phyloP scores from a whole-genome alignment of 177 flowering plant genomes.

The Vitis hybrid region DNA sequence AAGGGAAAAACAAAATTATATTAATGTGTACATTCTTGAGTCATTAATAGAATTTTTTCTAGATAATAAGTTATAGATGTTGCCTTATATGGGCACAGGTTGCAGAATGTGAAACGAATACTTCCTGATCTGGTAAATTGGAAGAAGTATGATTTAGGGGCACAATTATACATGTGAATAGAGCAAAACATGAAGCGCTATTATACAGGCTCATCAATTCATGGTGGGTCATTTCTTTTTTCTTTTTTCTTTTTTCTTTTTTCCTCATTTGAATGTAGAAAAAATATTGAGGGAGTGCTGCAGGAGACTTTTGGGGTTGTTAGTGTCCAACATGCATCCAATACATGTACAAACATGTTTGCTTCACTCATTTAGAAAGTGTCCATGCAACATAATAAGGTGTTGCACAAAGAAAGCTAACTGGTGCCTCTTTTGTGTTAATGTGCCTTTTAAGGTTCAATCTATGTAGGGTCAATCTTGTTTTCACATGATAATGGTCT shows the following conservation, averaged over 20 bases:
- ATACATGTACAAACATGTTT: not conserved
- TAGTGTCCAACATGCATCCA: not conserved
- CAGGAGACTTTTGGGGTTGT: not conserved
- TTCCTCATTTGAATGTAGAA: too few relatives aligned
- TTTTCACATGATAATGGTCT: constrained; percentile 3
- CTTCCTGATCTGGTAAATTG: too few relatives aligned
- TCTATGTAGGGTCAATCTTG: constrained; percentile 16
- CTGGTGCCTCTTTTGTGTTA: constrained; percentile 1
- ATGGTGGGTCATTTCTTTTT: not conserved
- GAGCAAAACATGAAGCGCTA: too few relatives aligned
- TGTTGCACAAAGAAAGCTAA: constrained; percentile 7
- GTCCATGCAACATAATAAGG: constrained; percentile 18
- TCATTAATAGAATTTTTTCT: too few relatives aligned
- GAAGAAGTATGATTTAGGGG: too few relatives aligned
- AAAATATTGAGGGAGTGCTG: not conserved
- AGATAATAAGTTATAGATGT: too few relatives aligned
- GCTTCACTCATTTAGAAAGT: constrained; percentile 3
- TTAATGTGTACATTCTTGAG: too few relatives aligned
- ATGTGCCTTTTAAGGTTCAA: constrained; percentile 14
- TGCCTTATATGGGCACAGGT: too few relatives aligned
- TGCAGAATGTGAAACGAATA: too few relatives aligned
- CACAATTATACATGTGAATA: too few relatives aligned
- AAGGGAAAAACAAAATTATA: not conserved
- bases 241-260: too few relatives aligned
- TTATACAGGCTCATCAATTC: not conserved